Base-by-base conservation (phyloP, 805 yeast genomes). In the Pichia cephalocereana region DNA sequence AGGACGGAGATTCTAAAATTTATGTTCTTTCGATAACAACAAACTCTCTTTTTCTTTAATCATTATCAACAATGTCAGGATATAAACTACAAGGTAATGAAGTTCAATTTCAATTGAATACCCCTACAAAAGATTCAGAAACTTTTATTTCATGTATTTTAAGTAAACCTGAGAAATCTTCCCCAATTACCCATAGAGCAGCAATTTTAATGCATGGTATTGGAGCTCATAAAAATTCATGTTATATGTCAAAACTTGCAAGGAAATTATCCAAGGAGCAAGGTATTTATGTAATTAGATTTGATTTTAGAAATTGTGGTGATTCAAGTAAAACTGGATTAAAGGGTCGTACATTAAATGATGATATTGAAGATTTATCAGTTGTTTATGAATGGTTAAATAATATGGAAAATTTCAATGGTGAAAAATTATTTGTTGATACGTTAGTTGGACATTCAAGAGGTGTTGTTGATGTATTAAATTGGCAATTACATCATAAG, bases 271-370 rank as follows among this genome's bases (percentile, higher is more conserved):
- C 89, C 0, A 60, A 67, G 2, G 73, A 74, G 15, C 61, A 75
- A 50, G 95, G 95, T 0, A 68, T 79, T 48, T 79, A 72, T 59
- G 76, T 83, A 4, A 71, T 87, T 44, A 69, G 97, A 54, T 80
- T 89, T 55, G 97, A 90, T 64, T 89, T 90, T 58, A 72, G 96
- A 47, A 85, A 83, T 8, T 83, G 93, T 63, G 98, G 97, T 1
- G 79, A 76, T 49, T 86, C 95, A 4, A 55, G 58, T 1, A 39
- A 45, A 19, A 82, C 76, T 26, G 80, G 71, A 17, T 67, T 66
- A 41, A 68, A 58, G 6, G 91, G 90, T 0, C 70, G 96, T 46
- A 66, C 74, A 0, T 60, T 89, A 5, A 64, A 60, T 0, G 82
- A 78, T 50, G 97, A 90, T 63, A 53, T 80, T 4, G 80, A 76